Evolutionary conservation across 1,139 yeast species (phyloP).

Genomic region (Magnusiomyces paraingens): DNA sequence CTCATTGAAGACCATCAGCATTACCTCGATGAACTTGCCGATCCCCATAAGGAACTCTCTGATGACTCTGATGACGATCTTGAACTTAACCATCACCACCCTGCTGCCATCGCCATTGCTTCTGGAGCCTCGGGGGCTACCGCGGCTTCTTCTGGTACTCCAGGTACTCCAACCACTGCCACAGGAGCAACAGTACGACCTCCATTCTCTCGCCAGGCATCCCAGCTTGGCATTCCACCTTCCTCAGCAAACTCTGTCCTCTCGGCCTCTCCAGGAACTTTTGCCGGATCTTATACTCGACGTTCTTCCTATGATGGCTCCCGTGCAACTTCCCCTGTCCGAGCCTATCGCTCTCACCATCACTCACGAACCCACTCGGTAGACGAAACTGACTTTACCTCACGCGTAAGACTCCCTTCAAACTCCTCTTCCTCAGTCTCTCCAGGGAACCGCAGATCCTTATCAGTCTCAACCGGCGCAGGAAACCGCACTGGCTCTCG

Average conservation of each 20-base stretch:
- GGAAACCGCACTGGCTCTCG: not conserved
- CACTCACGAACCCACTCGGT: slow-evolving; percentile 5
- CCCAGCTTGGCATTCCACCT: no score
- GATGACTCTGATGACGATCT: not conserved
- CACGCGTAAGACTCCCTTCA: not conserved
- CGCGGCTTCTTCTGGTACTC: not conserved
- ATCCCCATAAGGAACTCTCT: slow-evolving; percentile 15
- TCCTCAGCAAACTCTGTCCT: no score
- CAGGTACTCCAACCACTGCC: no score
- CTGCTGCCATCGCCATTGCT: not conserved
- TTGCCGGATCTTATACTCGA: no score
- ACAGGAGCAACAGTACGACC: no score
- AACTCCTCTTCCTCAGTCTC: not conserved
- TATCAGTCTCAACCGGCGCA: not conserved
- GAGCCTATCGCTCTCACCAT: not conserved
- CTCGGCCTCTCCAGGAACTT: no score
- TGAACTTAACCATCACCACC: not conserved
- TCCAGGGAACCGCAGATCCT: not conserved
- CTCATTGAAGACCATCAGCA: slow-evolving; percentile 37
- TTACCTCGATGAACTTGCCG: slow-evolving; percentile 28
- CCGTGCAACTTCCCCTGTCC: slow-evolving; percentile 5
- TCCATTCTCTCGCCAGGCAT: no score
- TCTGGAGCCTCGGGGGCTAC: not conserved
- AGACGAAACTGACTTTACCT: not conserved
- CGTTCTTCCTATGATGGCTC: not conserved